A percentile compares a stretch with the other conserved stretches of the same genome.
Conservation (phyloP, 345 rosid species). For the Zanthoxylum bungeanum region DNA sequence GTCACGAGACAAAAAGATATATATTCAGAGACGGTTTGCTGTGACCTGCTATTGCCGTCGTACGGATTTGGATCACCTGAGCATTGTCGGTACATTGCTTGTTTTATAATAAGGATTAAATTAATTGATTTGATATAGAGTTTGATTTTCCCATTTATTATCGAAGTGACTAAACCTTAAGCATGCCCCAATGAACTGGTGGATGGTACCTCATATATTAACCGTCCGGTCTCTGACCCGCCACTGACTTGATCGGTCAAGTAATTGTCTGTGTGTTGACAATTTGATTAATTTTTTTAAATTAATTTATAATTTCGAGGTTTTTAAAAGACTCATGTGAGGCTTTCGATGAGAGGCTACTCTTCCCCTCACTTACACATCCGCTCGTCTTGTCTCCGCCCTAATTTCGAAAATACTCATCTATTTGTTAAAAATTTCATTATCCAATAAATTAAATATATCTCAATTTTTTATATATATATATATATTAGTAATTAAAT, state of each 20-base stretch:
- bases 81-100: conserved; percentile 1
- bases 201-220: background rate
- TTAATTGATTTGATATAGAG: background rate
- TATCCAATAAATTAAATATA: too few species aligned
- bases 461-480: too few species aligned
- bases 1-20: background rate
- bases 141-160: background rate
- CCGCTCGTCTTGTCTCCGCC: too few species aligned
- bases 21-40: background rate
- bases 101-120: too few species aligned
- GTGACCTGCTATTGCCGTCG: conserved; percentile 11
- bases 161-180: conserved; percentile 20
- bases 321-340: too few species aligned
- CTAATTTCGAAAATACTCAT: too few species aligned
- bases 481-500: too few species aligned
- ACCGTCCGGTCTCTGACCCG: background rate
- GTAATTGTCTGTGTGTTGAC: background rate
- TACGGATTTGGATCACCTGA: background rate
- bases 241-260: background rate
- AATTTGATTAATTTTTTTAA: background rate
- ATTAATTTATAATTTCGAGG: background rate
- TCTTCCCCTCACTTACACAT: too few species aligned
- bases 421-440: too few species aligned
- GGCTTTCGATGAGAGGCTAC: too few species aligned
- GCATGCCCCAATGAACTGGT: background rate